These are phyloP conservation scores for Salvia miltiorrhiza DNA, from an alignment of 257 asterid species.

Conservation along the genomic window DNA sequence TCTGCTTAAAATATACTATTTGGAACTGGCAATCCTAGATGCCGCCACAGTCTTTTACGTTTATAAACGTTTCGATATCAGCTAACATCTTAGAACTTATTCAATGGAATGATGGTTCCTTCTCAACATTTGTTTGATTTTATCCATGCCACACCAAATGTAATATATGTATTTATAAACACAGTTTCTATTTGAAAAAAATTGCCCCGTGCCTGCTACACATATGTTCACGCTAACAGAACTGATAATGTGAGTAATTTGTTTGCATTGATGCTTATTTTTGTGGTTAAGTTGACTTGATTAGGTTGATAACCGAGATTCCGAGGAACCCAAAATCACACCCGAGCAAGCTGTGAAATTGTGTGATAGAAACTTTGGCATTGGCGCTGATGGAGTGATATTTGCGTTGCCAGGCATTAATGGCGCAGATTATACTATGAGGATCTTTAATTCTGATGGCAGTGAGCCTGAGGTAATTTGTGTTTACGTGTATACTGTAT, in stretches of 20 bases:
- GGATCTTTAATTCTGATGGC: slow-evolving; percentile 93
- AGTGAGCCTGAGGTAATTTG: slow-evolving; percentile 90
- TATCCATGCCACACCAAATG: too few relatives aligned
- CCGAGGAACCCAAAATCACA: slow-evolving; percentile 70
- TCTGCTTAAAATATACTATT: too few relatives aligned
- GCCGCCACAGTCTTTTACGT: too few relatives aligned
- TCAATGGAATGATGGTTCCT: too few relatives aligned
- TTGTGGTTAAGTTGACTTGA: slow-evolving; percentile 3
- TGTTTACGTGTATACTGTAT: not conserved
- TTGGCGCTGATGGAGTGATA: slow-evolving; percentile 97
- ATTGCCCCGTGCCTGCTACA: not conserved
- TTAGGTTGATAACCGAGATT: slow-evolving; percentile 83
- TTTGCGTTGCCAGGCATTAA: slow-evolving; percentile 76
- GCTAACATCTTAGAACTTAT: too few relatives aligned
- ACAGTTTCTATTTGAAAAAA: not conserved
- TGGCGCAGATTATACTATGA: slow-evolving; percentile 88
- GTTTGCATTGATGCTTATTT: slow-evolving; percentile 16
- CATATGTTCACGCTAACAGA: too few relatives aligned
- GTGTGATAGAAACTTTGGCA: slow-evolving; percentile 85
- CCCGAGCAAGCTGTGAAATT: slow-evolving; percentile 84
- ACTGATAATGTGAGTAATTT: not conserved
- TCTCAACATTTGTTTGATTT: too few relatives aligned
- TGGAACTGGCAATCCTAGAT: too few relatives aligned
- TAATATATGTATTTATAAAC: not conserved
- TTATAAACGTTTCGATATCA: too few relatives aligned